Evolutionary conservation across 2,329 filamentous ascomycete species (phyloP).

Genomic region (Alternaria brassicicola): DNA sequence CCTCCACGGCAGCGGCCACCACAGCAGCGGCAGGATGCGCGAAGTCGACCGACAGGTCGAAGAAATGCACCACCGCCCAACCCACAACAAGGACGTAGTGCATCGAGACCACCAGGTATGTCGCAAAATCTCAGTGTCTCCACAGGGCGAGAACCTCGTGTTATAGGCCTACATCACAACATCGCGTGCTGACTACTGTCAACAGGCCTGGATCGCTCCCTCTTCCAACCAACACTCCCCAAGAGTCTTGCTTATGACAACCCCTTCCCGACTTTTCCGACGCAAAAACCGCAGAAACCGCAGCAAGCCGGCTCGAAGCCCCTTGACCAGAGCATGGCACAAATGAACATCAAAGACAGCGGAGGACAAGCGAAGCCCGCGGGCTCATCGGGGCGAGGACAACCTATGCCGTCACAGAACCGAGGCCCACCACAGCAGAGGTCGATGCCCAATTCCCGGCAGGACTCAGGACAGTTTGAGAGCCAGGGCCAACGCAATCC

Average conservation of each 20-base stretch:
- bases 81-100: slow-evolving; percentile 33
- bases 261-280: slow-evolving; percentile 56
- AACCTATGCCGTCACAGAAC: slow-evolving; percentile 30
- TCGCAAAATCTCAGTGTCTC: neutral
- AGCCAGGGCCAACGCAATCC: slow-evolving; percentile 34
- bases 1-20: slow-evolving; percentile 32
- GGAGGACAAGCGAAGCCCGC: slow-evolving; percentile 21
- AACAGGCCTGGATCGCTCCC: slow-evolving; percentile 40
- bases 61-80: slow-evolving; percentile 28
- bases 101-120: slow-evolving; percentile 40
- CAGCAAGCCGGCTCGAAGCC: slow-evolving; percentile 20
- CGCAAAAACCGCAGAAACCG: slow-evolving; percentile 34
- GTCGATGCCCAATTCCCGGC: slow-evolving; percentile 31
- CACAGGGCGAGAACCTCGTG: neutral
- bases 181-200: slow-evolving; percentile 10
- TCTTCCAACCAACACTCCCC: slow-evolving; percentile 37
- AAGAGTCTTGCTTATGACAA: slow-evolving; percentile 50
- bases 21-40: slow-evolving; percentile 36
- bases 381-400: slow-evolving; percentile 30
- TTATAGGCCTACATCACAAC: neutral
- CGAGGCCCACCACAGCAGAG: slow-evolving; percentile 30
- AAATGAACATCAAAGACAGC: slow-evolving; percentile 40
- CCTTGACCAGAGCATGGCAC: slow-evolving; percentile 45
- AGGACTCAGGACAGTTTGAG: slow-evolving; percentile 47
- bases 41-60: slow-evolving; percentile 32